Evolutionary conservation across 2,329 filamentous ascomycete species (phyloP).

Genomic region (Paecilomyces sp.): DNA sequence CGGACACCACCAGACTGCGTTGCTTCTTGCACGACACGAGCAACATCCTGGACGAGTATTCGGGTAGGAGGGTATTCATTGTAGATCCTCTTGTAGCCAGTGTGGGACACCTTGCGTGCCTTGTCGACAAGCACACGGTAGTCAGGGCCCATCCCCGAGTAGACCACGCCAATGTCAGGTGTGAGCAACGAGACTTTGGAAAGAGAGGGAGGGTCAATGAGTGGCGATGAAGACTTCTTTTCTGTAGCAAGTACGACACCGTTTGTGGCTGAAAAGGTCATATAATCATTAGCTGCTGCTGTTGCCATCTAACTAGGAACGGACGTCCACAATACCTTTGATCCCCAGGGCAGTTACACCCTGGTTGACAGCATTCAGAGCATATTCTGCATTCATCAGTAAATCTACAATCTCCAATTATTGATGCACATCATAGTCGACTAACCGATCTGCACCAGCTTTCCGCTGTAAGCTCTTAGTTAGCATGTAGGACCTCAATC

Average conservation of each 20-base stretch:
- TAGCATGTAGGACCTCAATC: slow-evolving; percentile 29
- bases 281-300: slow-evolving; percentile 8
- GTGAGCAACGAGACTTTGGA: slow-evolving; percentile 98
- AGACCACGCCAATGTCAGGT: slow-evolving; percentile 99
- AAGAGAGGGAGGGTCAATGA: slow-evolving; percentile 89
- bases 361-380: slow-evolving; percentile 97
- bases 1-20: slow-evolving; percentile 96
- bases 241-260: slow-evolving; percentile 98
- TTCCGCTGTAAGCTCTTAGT: slow-evolving; percentile 61
- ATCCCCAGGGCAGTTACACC: slow-evolving; percentile 97
- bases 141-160: slow-evolving; percentile 97
- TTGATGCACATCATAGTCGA: slow-evolving; percentile 10
- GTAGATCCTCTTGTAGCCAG: slow-evolving; percentile 98
- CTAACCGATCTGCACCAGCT: slow-evolving; percentile 96
- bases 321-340: slow-evolving; percentile 61
- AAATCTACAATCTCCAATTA: not conserved
- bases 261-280: slow-evolving; percentile 67
- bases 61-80: slow-evolving; percentile 99
- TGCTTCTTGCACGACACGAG: slow-evolving; percentile 96
- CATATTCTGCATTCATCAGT: slow-evolving; percentile 68
- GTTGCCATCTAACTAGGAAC: not conserved
- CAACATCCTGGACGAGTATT: slow-evolving; percentile 98
- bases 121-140: slow-evolving; percentile 97
- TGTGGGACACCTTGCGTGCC: slow-evolving; percentile 96
- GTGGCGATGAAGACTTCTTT: slow-evolving; percentile 97